Base-by-base conservation (phyloP, 139 green algal genomes). In the Asterochloris erici region DNA sequence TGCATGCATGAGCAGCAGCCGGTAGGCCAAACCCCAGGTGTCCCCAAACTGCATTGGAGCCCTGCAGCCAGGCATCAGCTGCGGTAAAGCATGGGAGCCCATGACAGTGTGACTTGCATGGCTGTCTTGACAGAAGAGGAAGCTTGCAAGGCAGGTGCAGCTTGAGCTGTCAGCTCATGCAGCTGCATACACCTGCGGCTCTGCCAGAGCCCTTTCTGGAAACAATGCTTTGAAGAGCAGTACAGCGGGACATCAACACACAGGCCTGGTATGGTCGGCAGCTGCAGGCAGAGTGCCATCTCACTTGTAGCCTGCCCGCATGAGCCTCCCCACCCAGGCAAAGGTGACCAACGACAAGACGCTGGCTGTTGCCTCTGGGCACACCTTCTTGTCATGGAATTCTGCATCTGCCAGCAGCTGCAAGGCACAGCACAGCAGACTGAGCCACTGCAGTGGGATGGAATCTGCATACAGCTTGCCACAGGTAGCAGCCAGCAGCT, bases 261-360 rank as follows among this genome's bases (percentile, higher is more conserved):
- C 6, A 10, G 38, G 38, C 38, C 38, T 54, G 38, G 6, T 54
- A 2, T 10, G 2, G 38, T 54, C n/a, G 2, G 23, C 70, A 28
- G n/a, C 26, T 19, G 70, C n/a, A 38, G 9, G n/a, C 70, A 76
- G 24, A 61, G n/a, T 10, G 10, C 2, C n/a, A 15, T 38, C 28
- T 79, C 24, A 66, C 68, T 87, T 87, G 82, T 92, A 91, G 63
- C 89, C 89, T 15, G 66, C 23, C 1, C 70, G 63, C 75, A 93
- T 77, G 24, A 92, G 81, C 14, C 79, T 77, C 24, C 62, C 82
- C 16, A 92, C 82, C 90, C 90, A 93, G 62, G 64, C 71, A 64
- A 92, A 93, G 10, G 86, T 90, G 64, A 92, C 54, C 9, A 38
- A n/a, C 0, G 88, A 91, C 61, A 87, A 75, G 11, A 92, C 12